Base-by-base conservation (phyloP, 2,329 filamentous ascomycete genomes). In the Phaeosphaeriaceae sp. region DNA sequence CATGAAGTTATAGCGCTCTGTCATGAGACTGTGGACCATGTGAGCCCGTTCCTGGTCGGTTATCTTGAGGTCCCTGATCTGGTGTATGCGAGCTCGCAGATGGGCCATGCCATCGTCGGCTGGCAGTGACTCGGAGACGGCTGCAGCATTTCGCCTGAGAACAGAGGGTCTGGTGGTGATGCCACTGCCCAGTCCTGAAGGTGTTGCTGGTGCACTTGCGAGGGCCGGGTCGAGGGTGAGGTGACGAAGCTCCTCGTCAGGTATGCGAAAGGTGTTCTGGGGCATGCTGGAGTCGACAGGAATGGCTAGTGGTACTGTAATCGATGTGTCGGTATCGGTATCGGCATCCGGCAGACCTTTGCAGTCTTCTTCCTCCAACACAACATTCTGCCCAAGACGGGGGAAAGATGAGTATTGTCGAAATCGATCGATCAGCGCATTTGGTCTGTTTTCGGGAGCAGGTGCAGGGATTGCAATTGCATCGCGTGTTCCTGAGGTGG, bases 101-200 rank as follows among this genome's bases (percentile, higher is more conserved):
- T 72, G 66, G 16, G 71, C 71, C 77, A 81, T 81, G 55, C 79
- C 78, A 63, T 81, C 79, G 59, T 81, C 76, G 47, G 75, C 78
- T 6, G 79, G 79, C 55, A 81, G 65, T 44, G 64, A 70, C 51
- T 63, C 67, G 16, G 70, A 67, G 66, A 69, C 68, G 46, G 47
- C 49, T 33, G 54, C 46, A 18, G 55, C 66, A 68, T 72, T 48
- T 45, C 65, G 63, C 48, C 41, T 41, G 32, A 35, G 29, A 26
- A 43, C 34, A 39, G 35, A 50, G 21, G 47, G 37, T 8, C 45
- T 34, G 23, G 23, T 6, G 23, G 7, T 26, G 23, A 7, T 6
- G 23, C 23, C 23, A 13, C 56, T 44, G 46, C 39, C 42, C 21
- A 49, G 58, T 35, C 47, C 44, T 29, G 58, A 52, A 9, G 58